Conservation (phyloP, 768 basidiomycete genomes). For the Xerocomellus intermedius region DNA sequence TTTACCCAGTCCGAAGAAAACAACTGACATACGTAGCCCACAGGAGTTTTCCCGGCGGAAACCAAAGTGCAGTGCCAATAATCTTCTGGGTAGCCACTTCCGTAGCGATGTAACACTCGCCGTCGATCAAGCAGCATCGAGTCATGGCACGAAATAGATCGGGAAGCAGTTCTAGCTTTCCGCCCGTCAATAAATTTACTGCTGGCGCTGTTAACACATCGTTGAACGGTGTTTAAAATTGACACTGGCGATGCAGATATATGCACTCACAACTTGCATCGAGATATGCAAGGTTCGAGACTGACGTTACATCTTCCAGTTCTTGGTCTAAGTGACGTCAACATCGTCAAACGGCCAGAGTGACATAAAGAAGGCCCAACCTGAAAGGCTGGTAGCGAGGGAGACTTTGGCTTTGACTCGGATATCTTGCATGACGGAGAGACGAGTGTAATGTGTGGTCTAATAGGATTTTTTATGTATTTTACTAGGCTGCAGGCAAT, state of each 20-base stretch:
- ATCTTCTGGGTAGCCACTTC: neutral
- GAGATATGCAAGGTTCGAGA: neutral
- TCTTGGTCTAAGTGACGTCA: neutral
- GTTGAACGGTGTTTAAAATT: neutral
- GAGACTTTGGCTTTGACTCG: neutral
- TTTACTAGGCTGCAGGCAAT: no score
- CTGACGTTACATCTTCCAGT: neutral
- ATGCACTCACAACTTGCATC: neutral
- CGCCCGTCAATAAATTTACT: neutral
- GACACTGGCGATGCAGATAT: neutral
- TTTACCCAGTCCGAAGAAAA: neutral
- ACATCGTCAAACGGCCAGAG: neutral
- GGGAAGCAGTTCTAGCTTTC: slow-evolving; percentile 2
- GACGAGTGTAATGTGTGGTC: neutral
- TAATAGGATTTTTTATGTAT: neutral
- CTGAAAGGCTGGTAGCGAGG: neutral
- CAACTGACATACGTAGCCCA: neutral
- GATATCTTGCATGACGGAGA: neutral
- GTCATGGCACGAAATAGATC: slow-evolving; percentile 2
- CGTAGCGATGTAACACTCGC: slow-evolving; percentile 3
- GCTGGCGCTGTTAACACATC: neutral
- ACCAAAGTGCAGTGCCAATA: slow-evolving; percentile 3
- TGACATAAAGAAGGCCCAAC: neutral
- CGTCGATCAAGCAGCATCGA: slow-evolving; percentile 1
- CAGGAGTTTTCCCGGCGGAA: neutral